Conservation (phyloP, 1,284 basidiomycete species). For the Puccinia horiana region DNA sequence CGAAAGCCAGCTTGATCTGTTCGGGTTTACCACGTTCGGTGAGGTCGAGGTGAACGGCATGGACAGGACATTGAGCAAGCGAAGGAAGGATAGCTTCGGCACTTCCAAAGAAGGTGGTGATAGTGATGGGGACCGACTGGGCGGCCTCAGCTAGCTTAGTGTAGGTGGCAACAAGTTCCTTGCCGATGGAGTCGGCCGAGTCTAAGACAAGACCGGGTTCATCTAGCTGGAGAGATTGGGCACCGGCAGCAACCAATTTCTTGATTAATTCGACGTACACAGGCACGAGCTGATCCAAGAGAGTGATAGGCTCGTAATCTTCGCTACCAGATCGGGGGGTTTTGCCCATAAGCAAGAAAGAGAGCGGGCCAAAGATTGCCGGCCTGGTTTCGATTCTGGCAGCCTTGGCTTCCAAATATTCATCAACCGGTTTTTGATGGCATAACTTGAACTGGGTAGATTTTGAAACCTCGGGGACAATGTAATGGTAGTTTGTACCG, state of each 20-base stretch:
- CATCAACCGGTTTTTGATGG: conserved; percentile 73
- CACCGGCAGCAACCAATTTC: conserved; percentile 90
- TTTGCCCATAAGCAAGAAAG: conserved; percentile 93
- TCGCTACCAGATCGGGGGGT: conserved; percentile 79
- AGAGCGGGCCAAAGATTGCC: conserved; percentile 91
- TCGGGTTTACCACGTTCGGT: conserved; percentile 71
- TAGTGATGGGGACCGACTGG: conserved; percentile 75
- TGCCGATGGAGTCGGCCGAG: conserved; percentile 74
- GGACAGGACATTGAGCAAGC: conserved; percentile 87
- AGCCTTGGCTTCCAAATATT: conserved; percentile 92
- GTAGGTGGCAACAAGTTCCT: conserved; percentile 81
- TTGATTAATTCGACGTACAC: conserved; percentile 88
- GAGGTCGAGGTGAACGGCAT: conserved; percentile 94
- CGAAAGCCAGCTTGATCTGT: conserved; percentile 82
- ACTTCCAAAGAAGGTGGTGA: conserved; percentile 79
- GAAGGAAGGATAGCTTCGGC: conserved; percentile 89
- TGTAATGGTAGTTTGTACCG: conserved; percentile 99
- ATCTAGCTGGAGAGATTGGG: conserved; percentile 91
- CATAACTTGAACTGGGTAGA: conserved; percentile 90
- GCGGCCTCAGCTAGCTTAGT: conserved; percentile 76
- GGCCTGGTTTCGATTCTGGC: conserved; percentile 89
- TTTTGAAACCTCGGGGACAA: conserved; percentile 94
- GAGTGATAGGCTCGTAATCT: conserved; percentile 85
- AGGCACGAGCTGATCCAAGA: conserved; percentile 85
- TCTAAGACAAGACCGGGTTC: conserved; percentile 96